Percentiles rank a stretch among this genome's conserved stretches.
Conservation (phyloP, 805 yeast genomes). For the Saccharomycopsis sp. region DNA sequence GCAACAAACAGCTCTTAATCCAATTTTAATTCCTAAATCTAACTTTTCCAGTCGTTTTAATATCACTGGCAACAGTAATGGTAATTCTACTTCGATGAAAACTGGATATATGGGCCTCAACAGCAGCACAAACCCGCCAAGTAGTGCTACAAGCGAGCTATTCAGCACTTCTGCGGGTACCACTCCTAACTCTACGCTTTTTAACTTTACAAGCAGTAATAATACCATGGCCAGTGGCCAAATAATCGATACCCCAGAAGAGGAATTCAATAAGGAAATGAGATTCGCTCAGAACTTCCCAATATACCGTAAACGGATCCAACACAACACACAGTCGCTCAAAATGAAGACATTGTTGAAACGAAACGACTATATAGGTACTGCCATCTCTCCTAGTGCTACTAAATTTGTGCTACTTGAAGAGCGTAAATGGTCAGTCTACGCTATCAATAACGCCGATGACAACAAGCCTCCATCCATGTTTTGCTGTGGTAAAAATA, state of each 20-base stretch:
- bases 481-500: constrained; percentile 59
- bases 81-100: background rate
- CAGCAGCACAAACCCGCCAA: too few relatives aligned
- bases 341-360: constrained; percentile 24
- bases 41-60: background rate
- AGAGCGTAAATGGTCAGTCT: constrained; percentile 71
- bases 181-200: constrained; percentile 9
- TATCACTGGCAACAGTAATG: background rate
- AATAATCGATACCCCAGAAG: background rate
- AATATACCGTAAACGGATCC: constrained; percentile 56
- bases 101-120: too few relatives aligned
- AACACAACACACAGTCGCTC: constrained; percentile 44
- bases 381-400: constrained; percentile 59
- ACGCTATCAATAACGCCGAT: constrained; percentile 42
- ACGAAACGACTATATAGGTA: constrained; percentile 32
- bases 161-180: background rate
- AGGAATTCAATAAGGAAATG: constrained; percentile 41
- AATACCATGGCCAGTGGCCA: too few relatives aligned
- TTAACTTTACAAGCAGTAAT: background rate
- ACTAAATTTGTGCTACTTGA: constrained; percentile 59
- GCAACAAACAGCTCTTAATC: too few relatives aligned
- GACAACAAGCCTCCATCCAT: constrained; percentile 45
- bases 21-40: background rate
- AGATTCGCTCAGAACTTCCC: constrained; percentile 80
- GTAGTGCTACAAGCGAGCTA: background rate